phyloP scores from a whole-genome alignment of 129 eudicot species.

The Apium graveolens region DNA sequence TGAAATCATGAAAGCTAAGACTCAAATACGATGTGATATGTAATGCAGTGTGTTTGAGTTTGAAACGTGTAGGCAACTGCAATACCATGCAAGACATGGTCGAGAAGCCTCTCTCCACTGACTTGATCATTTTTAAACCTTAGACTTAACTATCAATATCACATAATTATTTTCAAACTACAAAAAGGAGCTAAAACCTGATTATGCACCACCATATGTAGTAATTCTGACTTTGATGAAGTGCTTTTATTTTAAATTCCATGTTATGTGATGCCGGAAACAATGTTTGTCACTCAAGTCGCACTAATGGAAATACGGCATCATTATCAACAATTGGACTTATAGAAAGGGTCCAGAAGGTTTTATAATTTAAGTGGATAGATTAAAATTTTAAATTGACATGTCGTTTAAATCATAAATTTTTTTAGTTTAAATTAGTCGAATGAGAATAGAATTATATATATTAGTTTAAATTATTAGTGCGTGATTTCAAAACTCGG shows the following conservation, averaged over 20 bases:
- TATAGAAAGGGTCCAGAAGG: too few relatives aligned
- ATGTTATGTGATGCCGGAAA: not conserved
- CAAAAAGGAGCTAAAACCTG: not conserved
- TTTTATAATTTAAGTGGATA: too few relatives aligned
- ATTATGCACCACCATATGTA: not conserved
- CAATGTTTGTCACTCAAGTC: not conserved
- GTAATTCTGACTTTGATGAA: not conserved
- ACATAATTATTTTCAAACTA: not conserved
- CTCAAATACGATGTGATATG: not conserved
- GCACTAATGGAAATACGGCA: not conserved
- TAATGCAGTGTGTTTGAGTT: not conserved
- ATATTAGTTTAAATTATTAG: too few relatives aligned
- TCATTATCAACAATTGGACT: too few relatives aligned
- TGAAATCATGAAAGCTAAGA: not conserved
- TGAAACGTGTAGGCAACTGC: not conserved
- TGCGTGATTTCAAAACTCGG: too few relatives aligned
- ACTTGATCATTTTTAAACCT: not conserved
- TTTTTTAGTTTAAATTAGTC: too few relatives aligned
- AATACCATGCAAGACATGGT: not conserved
- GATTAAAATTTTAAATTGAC: too few relatives aligned
- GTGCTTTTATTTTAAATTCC: not conserved
- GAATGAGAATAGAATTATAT: too few relatives aligned
- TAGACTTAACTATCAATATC: not conserved
- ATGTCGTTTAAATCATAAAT: too few relatives aligned
- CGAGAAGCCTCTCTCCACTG: not conserved